phyloP scores from a whole-genome alignment of 176 grass and related monocot species.

The Musa beccarii region DNA sequence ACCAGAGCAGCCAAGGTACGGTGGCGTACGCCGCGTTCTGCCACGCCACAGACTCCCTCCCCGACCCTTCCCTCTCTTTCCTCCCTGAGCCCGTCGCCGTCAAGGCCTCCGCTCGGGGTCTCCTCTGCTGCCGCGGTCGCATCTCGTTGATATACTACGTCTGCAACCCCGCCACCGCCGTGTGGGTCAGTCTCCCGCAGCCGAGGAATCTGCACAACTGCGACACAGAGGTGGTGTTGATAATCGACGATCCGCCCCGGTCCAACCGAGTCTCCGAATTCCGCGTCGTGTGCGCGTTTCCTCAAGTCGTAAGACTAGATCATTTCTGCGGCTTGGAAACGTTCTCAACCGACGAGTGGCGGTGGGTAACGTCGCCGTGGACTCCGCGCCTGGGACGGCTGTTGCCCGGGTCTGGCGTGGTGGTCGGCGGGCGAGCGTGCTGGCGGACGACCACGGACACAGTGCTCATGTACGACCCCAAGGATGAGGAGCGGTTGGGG shows the following conservation, averaged over 20 bases:
- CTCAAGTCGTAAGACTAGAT: too few relatives aligned
- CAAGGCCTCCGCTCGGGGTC: conserved; percentile 39
- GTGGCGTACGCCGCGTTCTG: not conserved
- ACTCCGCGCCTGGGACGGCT: conserved; percentile 21
- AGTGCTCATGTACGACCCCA: conserved; percentile 37
- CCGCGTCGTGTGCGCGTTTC: too few relatives aligned
- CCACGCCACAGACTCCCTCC: too few relatives aligned
- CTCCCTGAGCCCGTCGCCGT: conserved; percentile 6
- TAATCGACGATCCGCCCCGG: too few relatives aligned
- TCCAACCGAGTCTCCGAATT: too few relatives aligned
- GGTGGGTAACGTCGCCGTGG: not conserved
- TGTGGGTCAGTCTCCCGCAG: conserved; percentile 19
- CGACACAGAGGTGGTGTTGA: too few relatives aligned
- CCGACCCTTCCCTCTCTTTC: too few relatives aligned
- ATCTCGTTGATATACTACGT: conserved; percentile 33
- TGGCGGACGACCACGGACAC: conserved; percentile 44
- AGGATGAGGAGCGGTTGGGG: not conserved
- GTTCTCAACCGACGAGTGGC: too few relatives aligned
- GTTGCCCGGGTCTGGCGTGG: conserved; percentile 20
- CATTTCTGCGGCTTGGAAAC: too few relatives aligned
- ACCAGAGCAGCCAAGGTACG: not conserved
- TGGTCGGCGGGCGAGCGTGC: conserved; percentile 35
- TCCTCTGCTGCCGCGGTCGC: conserved; percentile 46
- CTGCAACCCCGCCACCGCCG: conserved; percentile 43
- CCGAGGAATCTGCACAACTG: too few relatives aligned